Evolutionary conservation across 768 basidiomycete genomes (phyloP).

Genomic region (Amanita subjunquillea): DNA sequence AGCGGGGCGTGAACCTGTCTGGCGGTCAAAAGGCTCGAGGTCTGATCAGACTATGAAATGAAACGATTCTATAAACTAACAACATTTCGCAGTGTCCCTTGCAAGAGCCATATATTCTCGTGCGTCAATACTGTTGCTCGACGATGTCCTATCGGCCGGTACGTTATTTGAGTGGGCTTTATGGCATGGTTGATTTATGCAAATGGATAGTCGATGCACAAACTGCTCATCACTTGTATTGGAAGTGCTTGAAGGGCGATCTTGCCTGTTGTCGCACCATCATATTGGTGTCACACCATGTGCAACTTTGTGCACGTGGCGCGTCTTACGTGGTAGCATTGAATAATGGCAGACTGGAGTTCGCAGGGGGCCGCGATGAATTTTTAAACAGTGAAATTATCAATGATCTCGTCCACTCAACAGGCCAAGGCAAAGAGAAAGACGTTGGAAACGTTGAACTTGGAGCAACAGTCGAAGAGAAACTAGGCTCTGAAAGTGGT

Average conservation of each 20-base stretch:
- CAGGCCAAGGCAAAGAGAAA: slow-evolving; percentile 22
- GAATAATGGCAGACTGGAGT: slow-evolving; percentile 73
- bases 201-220: slow-evolving; percentile 71
- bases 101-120: slow-evolving; percentile 85
- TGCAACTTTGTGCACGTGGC: slow-evolving; percentile 75
- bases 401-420: slow-evolving; percentile 48
- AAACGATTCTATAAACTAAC: slow-evolving; percentile 20
- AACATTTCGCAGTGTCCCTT: slow-evolving; percentile 19
- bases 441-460: slow-evolving; percentile 16
- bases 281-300: slow-evolving; percentile 91
- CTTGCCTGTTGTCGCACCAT: slow-evolving; percentile 76
- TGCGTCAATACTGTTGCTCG: slow-evolving; percentile 71
- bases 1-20: slow-evolving; percentile 56
- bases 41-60: slow-evolving; percentile 31
- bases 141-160: slow-evolving; percentile 66
- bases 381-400: slow-evolving; percentile 59
- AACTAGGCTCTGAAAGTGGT: slow-evolving; percentile 26
- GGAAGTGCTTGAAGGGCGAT: slow-evolving; percentile 75
- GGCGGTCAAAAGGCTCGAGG: slow-evolving; percentile 65
- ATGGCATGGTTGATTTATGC: neutral
- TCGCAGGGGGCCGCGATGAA: slow-evolving; percentile 51
- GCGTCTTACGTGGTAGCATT: slow-evolving; percentile 78
- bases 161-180: slow-evolving; percentile 4
- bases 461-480: neutral
- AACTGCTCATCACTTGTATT: slow-evolving; percentile 82